Evolutionary conservation across 257 asterid species (phyloP), one percentile per base, ranked within the genome.

Genomic region (Nemophila menziesii): DNA sequence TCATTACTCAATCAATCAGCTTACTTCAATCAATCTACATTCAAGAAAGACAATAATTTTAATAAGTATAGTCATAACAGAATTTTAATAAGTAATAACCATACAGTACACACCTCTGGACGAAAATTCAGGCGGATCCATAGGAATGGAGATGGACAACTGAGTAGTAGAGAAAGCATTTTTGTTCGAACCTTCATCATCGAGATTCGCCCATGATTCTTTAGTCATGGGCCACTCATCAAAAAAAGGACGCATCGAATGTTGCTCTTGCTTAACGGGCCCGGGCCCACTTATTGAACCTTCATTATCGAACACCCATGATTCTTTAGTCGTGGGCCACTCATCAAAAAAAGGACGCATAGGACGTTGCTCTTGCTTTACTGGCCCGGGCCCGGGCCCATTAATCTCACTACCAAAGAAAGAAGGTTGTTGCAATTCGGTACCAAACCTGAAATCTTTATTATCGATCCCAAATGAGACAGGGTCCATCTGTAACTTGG

Each of bases 321-420:
- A 69, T 59, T 77, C 93, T 60, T 80, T 83, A 17, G 79, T 53
- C 7, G 79, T 67, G 8, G 97, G 93, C 92, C 92, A 80, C 72
- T 87, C 93, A 3, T 77, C 81, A 22, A 87, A 87, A 79, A 83
- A 87, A 47, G 80, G 89, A 44, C 70, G 95, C 57, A 87, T 80
- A 0, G 80, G 74, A 16, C 73, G 75, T 38, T 73, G 86, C 52
- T 87, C 87, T 48, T 75, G 92, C 67, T 80, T 78, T 36, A 36
- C 49, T 15, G 77, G 11, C 17, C 77, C 81, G 0, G 70, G 55
- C n/a, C n/a, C n/a, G n/a, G 46, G 46, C 16, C 13, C 22, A 17
- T 2, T 24, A 18, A 41, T 18, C 46, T 19, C 46, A 41, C 24
- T 41, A 24, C 46, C 46, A 41, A 41, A 41, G n/a, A 41, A 41